Evolutionary conservation across 257 asterid species (phyloP), one percentile per base, ranked within the genome.

Genomic region (Thymus mandschuricus): DNA sequence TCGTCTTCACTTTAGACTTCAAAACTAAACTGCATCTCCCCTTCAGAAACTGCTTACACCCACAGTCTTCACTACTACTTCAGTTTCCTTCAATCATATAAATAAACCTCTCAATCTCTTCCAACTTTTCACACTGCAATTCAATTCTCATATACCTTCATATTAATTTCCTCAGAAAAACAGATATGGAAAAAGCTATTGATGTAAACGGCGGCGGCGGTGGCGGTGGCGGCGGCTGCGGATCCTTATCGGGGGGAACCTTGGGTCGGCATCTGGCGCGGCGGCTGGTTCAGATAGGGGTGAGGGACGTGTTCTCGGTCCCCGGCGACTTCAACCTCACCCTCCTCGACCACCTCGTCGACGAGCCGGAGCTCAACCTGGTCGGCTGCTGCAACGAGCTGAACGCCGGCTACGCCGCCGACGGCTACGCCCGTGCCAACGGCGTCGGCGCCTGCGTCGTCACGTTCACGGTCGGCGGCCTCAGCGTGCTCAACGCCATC

Each of bases 381-480:
- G 31, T 89, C 80, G 94, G 96, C 81, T 89, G 96, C 81, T 87
- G 96, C 74, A 89, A 89, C 77, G 96, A 89, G 75, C 84, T 89
- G 58, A 89, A 89, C 78, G 94, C 96, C 1, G 96, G 96, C 0
- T 89, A 89, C 62, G 94, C 96, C 3, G 94, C 94, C 2, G 94
- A 87, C 41, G 96, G 96, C 57, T 87, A 85, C 76, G 96, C 96
- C 0, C 83, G 96, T 2, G 81, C 90, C 15, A 84, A 78, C 48
- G 93, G 94, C 13, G 94, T 89, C 4, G 94, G 96, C 68, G 96
- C 90, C 41, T 89, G 96, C 41, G 96, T 78, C 30, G 96, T 89
- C 66, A 89, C 96, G 8, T 89, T 89, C 82, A 89, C 96, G 2
- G 96, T 89, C 33, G 96, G 96, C 43, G 96, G 96, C 5, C 84